A percentile compares a stretch with the other conserved stretches of the same genome.
Evolutionary conservation across 345 rosid species (phyloP).

Genomic region (Lagerstroemia speciosa): DNA sequence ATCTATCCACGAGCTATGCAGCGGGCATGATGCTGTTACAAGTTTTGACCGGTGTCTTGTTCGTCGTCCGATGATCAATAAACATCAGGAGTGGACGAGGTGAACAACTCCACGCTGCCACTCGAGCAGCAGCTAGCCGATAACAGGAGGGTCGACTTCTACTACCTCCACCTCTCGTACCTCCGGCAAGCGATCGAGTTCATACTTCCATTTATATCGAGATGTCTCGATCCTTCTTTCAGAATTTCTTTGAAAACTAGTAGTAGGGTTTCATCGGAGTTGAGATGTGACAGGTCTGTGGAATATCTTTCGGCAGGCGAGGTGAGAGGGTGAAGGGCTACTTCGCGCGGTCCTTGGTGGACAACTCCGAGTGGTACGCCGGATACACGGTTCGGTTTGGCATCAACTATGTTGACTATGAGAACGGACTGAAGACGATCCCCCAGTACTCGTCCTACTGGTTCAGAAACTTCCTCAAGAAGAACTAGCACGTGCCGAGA

Average conservation of each 20-base stretch:
- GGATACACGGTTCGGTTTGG: constrained; percentile 40
- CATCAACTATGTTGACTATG: constrained; percentile 33
- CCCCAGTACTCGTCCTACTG: constrained; percentile 18
- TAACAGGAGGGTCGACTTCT: constrained; percentile 21
- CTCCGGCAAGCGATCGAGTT: constrained; percentile 25
- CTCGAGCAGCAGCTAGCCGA: constrained; percentile 19
- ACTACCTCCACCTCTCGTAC: constrained; percentile 20
- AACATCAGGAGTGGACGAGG: constrained; percentile 31
- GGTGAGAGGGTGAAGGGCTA: constrained; percentile 30
- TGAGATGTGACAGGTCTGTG: no score
- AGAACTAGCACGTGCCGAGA: no score
- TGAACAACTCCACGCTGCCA: constrained; percentile 20
- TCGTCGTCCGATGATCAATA: no score
- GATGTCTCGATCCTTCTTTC: background rate
- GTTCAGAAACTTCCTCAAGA: constrained; percentile 27
- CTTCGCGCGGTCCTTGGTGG: constrained; percentile 46
- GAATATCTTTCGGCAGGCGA: background rate
- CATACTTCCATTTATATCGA: constrained; percentile 4
- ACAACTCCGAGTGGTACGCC: constrained; percentile 40
- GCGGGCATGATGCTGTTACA: no score
- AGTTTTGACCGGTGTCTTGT: no score
- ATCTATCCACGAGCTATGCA: no score
- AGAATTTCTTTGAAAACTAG: no score
- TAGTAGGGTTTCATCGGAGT: no score
- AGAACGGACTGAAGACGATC: constrained; percentile 32